Evolutionary conservation across 176 grass and related monocot genomes (phyloP), one percentile per base, ranked within the genome.

Genomic region (Musa acuminata): DNA sequence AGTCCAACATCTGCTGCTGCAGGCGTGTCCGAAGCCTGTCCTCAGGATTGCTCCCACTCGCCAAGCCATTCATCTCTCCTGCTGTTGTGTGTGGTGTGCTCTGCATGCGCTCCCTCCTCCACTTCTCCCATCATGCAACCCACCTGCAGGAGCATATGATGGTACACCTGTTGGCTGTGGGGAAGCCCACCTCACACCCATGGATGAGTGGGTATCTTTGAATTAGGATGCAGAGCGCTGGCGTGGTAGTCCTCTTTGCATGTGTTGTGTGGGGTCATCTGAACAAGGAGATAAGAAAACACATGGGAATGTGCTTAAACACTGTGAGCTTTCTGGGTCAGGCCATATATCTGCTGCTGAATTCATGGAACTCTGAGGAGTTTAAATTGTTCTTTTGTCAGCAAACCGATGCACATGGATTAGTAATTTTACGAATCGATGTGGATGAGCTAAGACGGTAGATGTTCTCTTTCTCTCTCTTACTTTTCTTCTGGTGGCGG

Each of bases 131-230:
- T 71, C 17, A 71, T 71, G 69, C 16, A 52, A 11, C 19, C 69
- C 69, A 71, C 49, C 51, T 14, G 66, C 12, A 49, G 19, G 19
- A 49, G 67, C 16, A 69, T n/a, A 69, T 69, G 17, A 69, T 50
- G 14, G 43, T 69, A 69, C 67, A 69, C 67, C 35, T 69, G 67
- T 69, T n/a, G 43, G 26, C 35, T 50, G 14, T 50, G 67, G 27
- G 14, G 50, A 49, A 29, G 16, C 67, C 67, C 67, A 69, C 35
- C 35, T 69, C 67, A 50, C 12, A 25, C 20, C 9, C 2, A 70
- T n/a, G 25, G 51, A 48, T 50, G 67, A 69, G 66, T 69, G 66
- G 66, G 35, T 13, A 49, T 49, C 27, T n/a, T 13, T 63, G 4
- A 49, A 16, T 16, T 27, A 13, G 9, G 63, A 22, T 25, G 63